Conservation (phyloP, 257 asterid genomes). For the Vinca minor region DNA sequence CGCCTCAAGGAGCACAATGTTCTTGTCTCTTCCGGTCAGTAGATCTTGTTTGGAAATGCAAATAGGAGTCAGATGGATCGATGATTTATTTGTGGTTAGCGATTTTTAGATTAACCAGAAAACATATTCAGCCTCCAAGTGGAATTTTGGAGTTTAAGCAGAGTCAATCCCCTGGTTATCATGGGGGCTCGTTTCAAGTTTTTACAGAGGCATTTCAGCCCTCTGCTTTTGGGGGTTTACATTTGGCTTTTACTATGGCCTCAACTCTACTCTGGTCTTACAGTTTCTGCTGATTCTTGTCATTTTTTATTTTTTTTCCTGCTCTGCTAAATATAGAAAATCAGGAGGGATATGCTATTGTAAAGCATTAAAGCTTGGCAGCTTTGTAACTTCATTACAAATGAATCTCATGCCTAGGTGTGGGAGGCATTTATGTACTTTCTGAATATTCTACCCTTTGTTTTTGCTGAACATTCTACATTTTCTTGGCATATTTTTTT, state of each 20-base stretch:
- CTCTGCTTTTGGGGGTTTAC: slow-evolving; percentile 4
- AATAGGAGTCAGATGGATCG: background rate
- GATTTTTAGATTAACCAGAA: slow-evolving; percentile 10
- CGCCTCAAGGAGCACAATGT: slow-evolving; percentile 86
- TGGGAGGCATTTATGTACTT: slow-evolving; percentile 11
- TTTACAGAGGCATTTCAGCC: slow-evolving; percentile 8
- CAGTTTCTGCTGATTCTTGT: slow-evolving; percentile 19
- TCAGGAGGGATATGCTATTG: slow-evolving; percentile 27
- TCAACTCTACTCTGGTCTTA: too few species aligned
- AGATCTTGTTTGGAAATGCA: slow-evolving; percentile 14
- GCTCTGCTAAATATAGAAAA: slow-evolving; percentile 16
- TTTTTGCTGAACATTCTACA: background rate
- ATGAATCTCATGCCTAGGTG: slow-evolving; percentile 19
- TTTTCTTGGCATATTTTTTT: too few species aligned
- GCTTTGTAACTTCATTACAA: slow-evolving; percentile 23
- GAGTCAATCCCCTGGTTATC: background rate
- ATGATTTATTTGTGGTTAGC: slow-evolving; percentile 12
- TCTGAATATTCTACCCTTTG: background rate
- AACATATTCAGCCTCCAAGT: slow-evolving; percentile 18
- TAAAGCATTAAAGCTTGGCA: slow-evolving; percentile 20
- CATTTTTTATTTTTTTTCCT: slow-evolving; percentile 16
- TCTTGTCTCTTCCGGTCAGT: slow-evolving; percentile 69
- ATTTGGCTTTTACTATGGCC: slow-evolving; percentile 9
- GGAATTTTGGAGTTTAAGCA: slow-evolving; percentile 3
- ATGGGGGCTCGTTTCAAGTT: slow-evolving; percentile 11